Evolutionary conservation across 2,329 filamentous ascomycete species (phyloP).

Genomic region (Lasiodiplodia citricola): DNA sequence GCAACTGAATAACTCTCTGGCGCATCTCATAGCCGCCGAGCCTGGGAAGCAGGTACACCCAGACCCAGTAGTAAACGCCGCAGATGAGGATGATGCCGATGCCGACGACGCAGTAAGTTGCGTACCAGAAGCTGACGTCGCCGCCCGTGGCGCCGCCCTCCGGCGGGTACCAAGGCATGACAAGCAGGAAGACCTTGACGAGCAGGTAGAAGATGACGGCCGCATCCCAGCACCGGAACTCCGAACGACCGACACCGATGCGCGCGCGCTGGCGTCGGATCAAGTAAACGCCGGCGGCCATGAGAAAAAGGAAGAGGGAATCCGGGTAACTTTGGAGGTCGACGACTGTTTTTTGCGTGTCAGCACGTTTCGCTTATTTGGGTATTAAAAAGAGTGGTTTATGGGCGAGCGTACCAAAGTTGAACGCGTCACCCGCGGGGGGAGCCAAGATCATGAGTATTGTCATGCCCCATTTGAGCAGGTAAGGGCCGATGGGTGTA

Average conservation of each 20-base stretch:
- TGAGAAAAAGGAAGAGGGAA: slow-evolving; percentile 62
- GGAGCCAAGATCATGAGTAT: slow-evolving; percentile 69
- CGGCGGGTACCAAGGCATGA: slow-evolving; percentile 62
- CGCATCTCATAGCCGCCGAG: slow-evolving; percentile 35
- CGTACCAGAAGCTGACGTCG: slow-evolving; percentile 52
- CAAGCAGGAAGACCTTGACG: slow-evolving; percentile 61
- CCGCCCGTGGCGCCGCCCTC: slow-evolving; percentile 28
- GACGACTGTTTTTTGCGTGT: slow-evolving; percentile 54
- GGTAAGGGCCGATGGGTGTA: slow-evolving; percentile 69
- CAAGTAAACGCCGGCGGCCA: slow-evolving; percentile 63
- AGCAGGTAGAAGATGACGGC: slow-evolving; percentile 63
- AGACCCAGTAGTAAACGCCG: slow-evolving; percentile 39
- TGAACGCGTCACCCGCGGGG: slow-evolving; percentile 70
- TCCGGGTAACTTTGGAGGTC: slow-evolving; percentile 73
- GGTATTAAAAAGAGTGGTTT: not conserved
- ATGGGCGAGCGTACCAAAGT: slow-evolving; percentile 52
- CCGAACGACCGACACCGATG: slow-evolving; percentile 61
- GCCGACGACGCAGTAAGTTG: slow-evolving; percentile 60
- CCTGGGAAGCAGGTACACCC: slow-evolving; percentile 37
- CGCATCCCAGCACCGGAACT: slow-evolving; percentile 67
- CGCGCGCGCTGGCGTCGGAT: slow-evolving; percentile 63
- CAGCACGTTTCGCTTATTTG: slow-evolving; percentile 31
- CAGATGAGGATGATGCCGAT: slow-evolving; percentile 47
- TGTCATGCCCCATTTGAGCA: slow-evolving; percentile 72
- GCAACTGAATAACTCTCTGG: slow-evolving; percentile 35